Base-by-base conservation (phyloP, 1,284 basidiomycete genomes). In the Ceratobasidium sp. region DNA sequence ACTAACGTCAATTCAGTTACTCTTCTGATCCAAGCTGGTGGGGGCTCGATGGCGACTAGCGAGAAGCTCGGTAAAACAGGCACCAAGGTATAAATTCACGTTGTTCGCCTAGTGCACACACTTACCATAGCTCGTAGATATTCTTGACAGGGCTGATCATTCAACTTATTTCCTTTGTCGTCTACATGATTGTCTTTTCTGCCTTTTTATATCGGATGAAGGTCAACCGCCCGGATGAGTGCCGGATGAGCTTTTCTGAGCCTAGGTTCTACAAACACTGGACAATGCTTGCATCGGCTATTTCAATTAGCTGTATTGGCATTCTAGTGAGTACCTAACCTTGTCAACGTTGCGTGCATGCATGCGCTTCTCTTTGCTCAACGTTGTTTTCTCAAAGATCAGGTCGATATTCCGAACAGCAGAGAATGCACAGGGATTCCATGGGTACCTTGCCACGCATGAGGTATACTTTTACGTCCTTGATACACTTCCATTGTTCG, bases 321-420 rank as follows among this genome's bases (percentile, higher is more conserved):
- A 89, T 91, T 72, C 75, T 90, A 73, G 87, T 87, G 62, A 54
- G 80, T 76, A 2, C n/a, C 42, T 10, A 27, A 17, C 22, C 8
- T 40, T 15, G 47, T 43, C 2, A 20, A 13, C 5, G 27, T 40
- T 35, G n/a, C 17, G 17, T 57, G 13, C 17, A 12, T 31, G 5
- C 32, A 17, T 35, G 7, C n/a, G 52, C 29, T 3, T 7, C 3
- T 7, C 17, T 42, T 47, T 35, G 15, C 35, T 20, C 3, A 35
- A n/a, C n/a, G n/a, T n/a, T 3, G 52, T 3, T 5, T 4, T 54
- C n/a, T 17, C 2, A 22, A 54, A 88, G 87, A 82, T 90, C 72
- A 86, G 89, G 74, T 89, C 87, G 45, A 77, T 84, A 1, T 91
- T 86, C 77, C 84, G 90, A 75, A 86, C 86, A 1, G 81, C 86